phyloP scores from a whole-genome alignment of 768 basidiomycete species.

The Brasilioporus rufonigricans region DNA sequence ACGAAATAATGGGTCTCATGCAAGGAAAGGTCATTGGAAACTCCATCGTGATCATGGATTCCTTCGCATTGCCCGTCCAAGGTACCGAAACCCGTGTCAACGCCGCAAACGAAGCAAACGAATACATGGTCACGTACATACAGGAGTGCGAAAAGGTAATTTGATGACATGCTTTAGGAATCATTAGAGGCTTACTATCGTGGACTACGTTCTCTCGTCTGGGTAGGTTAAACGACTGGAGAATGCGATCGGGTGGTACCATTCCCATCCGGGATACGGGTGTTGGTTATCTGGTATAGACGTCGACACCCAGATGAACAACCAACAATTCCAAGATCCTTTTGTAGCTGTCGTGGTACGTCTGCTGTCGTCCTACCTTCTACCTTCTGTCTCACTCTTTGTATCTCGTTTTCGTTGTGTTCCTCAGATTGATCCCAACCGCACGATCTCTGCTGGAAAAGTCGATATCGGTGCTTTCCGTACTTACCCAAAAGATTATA shows the following conservation, averaged over 20 bases:
- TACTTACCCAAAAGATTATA: constrained; percentile 95
- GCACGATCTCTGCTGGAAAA: constrained; percentile 96
- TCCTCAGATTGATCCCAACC: constrained; percentile 90
- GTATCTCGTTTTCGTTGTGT: neutral
- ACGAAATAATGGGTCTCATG: constrained; percentile 99
- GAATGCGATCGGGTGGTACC: constrained; percentile 95
- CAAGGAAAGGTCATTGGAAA: constrained; percentile 89
- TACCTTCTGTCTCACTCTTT: neutral
- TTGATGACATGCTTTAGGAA: neutral
- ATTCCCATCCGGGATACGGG: constrained; percentile 98
- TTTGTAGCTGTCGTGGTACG: constrained; percentile 95
- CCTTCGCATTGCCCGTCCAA: constrained; percentile 94
- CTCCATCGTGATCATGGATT: constrained; percentile 86
- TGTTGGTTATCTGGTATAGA: constrained; percentile 99
- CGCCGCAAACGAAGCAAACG: constrained; percentile 91
- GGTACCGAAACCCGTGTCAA: constrained; percentile 99
- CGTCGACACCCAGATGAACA: constrained; percentile 93
- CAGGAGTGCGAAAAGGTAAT: constrained; percentile 74
- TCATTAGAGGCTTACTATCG: neutral
- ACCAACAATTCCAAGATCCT: constrained; percentile 94
- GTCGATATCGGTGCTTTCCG: constrained; percentile 99
- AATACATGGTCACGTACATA: constrained; percentile 97
- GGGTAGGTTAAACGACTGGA: constrained; percentile 77
- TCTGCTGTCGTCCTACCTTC: constrained; percentile 8
- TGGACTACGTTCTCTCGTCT: neutral